These are phyloP conservation scores for Lactuca saligna DNA, from an alignment of 129 eudicot genomes.

Conservation along the genomic window DNA sequence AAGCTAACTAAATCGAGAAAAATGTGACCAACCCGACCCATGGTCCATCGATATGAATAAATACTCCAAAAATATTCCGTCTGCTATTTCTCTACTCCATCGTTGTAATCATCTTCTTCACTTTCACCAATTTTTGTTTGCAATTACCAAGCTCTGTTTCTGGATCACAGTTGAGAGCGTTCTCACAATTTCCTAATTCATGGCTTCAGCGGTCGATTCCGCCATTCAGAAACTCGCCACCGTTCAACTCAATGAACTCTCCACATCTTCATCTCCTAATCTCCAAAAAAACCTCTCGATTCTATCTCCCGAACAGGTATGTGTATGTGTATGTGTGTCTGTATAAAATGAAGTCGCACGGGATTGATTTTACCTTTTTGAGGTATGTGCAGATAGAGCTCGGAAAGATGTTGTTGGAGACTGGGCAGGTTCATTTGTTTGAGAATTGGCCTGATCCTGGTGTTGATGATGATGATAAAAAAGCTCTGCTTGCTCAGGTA, in stretches of 20 bases:
- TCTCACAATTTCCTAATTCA: not conserved
- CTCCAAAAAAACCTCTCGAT: conserved; percentile 61
- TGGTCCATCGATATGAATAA: not conserved
- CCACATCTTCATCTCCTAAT: conserved; percentile 53
- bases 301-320: conserved; percentile 74
- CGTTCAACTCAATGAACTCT: conserved; percentile 47
- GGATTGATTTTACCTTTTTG: conserved; percentile 2
- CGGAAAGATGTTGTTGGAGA: conserved; percentile 69
- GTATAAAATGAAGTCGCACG: not conserved
- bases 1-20: too few species aligned
- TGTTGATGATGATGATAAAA: conserved; percentile 68
- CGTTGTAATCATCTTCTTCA: not conserved
- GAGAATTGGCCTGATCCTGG: conserved; percentile 89
- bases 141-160: conserved; percentile 9
- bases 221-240: conserved; percentile 48
- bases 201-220: conserved; percentile 42
- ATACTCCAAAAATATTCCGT: conserved; percentile 12
- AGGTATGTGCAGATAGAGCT: conserved; percentile 49
- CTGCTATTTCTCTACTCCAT: conserved; percentile 8
- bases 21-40: conserved; percentile 14
- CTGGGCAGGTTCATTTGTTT: conserved; percentile 79
- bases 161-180: not conserved
- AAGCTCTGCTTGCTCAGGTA: conserved; percentile 75
- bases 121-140: not conserved
- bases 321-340: not conserved